Conservation (phyloP, 1,139 yeast species). For the Kurtzmaniella quercitrusa region DNA sequence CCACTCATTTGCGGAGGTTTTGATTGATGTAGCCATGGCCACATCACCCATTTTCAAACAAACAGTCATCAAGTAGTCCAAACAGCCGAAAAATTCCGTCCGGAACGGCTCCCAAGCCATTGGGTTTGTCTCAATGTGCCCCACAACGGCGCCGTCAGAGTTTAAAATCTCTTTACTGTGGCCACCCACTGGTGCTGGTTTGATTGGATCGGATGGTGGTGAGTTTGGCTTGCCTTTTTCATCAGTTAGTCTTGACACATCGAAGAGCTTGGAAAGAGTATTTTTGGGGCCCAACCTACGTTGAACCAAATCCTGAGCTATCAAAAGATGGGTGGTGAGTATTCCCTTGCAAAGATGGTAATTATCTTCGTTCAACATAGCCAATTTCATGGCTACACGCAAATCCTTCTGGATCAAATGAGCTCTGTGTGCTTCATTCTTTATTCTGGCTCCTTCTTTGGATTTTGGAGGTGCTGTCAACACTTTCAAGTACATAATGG, state of each 20-base stretch:
- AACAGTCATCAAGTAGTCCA: conserved; percentile 66
- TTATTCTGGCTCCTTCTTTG: conserved; percentile 18
- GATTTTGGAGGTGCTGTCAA: conserved; percentile 32
- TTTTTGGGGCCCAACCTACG: conserved; percentile 12
- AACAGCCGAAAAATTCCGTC: conserved; percentile 70
- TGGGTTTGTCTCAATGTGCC: conserved; percentile 27
- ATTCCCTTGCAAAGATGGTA: conserved; percentile 55
- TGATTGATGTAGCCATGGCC: conserved; percentile 57
- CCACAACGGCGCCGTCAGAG: conserved; percentile 15
- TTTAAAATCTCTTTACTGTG: not conserved
- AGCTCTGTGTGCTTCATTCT: conserved; percentile 35
- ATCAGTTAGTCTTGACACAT: not conserved
- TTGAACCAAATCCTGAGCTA: conserved; percentile 54
- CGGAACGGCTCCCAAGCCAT: conserved; percentile 68
- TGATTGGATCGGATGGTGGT: not conserved
- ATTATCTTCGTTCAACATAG: conserved; percentile 49
- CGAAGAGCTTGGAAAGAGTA: conserved; percentile 1
- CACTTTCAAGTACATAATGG: conserved; percentile 58
- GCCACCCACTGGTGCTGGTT: conserved; percentile 1
- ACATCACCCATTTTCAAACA: conserved; percentile 66
- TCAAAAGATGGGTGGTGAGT: conserved; percentile 55
- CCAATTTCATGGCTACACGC: conserved; percentile 63
- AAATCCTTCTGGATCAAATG: conserved; percentile 70
- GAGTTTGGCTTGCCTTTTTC: not conserved
- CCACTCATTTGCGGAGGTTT: conserved; percentile 64